phyloP scores from a whole-genome alignment of 768 basidiomycete species.

The Tulasnella sp. region DNA sequence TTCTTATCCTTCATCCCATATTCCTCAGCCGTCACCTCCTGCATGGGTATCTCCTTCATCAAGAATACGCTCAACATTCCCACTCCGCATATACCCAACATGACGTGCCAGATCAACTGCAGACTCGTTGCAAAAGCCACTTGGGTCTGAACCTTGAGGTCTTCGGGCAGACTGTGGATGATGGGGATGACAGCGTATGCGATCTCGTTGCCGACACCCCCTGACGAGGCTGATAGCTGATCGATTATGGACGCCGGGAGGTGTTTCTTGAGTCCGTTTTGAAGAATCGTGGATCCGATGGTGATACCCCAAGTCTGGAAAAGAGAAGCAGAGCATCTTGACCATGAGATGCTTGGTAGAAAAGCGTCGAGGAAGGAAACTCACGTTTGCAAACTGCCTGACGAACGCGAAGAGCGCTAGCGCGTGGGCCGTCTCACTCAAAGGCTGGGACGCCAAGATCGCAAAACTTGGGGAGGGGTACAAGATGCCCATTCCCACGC shows the following conservation, averaged over 20 bases:
- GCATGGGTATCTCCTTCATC: conserved; percentile 30
- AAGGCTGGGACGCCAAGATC: conserved; percentile 24
- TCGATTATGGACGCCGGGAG: conserved; percentile 34
- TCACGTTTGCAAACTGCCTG: conserved; percentile 23
- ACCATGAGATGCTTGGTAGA: no score
- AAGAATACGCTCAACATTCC: conserved; percentile 30
- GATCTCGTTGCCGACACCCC: conserved; percentile 27
- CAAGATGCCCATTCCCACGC: conserved; percentile 5
- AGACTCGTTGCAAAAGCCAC: conserved; percentile 21
- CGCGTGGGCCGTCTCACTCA: conserved; percentile 18
- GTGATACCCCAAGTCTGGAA: conserved; percentile 26
- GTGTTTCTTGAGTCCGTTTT: conserved; percentile 36
- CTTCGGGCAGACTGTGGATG: conserved; percentile 13
- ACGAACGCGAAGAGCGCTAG: conserved; percentile 22
- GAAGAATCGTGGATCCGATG: conserved; percentile 40
- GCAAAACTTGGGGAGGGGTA: conserved; percentile 23
- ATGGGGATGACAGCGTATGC: conserved; percentile 21
- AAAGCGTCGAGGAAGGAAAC: no score
- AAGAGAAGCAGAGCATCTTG: neutral
- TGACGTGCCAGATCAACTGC: conserved; percentile 20
- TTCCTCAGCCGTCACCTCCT: conserved; percentile 26
- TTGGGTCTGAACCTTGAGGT: conserved; percentile 13
- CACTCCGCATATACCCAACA: conserved; percentile 32
- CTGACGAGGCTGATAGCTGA: conserved; percentile 25
- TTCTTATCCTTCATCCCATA: conserved; percentile 27